A percentile compares a stretch with the other conserved stretches of the same genome.
Conservation (phyloP, 2,329 filamentous ascomycete species). For the Sporothrix inflata region DNA sequence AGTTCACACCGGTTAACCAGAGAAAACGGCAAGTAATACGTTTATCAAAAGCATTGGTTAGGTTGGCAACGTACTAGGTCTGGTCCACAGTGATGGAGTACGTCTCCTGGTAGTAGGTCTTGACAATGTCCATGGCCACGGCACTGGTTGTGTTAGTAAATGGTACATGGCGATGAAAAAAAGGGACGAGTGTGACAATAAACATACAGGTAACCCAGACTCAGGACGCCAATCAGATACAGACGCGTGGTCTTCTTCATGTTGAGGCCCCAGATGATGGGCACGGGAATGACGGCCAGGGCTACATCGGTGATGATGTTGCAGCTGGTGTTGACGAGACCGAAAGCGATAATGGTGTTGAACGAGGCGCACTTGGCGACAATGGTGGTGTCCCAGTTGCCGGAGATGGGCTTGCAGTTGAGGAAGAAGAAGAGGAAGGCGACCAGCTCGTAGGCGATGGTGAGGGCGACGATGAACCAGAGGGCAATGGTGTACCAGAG, state of each 20-base stretch:
- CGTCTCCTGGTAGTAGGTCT: constrained; percentile 44
- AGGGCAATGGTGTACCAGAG: constrained; percentile 37
- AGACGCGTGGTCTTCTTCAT: constrained; percentile 45
- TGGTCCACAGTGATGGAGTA: constrained; percentile 40
- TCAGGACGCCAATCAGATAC: constrained; percentile 47
- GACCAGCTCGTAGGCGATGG: constrained; percentile 34
- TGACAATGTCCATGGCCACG: constrained; percentile 46
- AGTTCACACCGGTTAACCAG: constrained; percentile 15
- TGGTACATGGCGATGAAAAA: neutral
- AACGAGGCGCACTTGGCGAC: constrained; percentile 33
- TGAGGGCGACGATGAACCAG: constrained; percentile 36
- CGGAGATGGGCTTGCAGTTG: constrained; percentile 35
- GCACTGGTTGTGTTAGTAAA: constrained; percentile 38
- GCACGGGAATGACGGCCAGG: constrained; percentile 48
- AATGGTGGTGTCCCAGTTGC: constrained; percentile 35
- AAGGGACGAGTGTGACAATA: neutral
- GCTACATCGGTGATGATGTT: constrained; percentile 50
- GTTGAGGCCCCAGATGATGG: constrained; percentile 48
- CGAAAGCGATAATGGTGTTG: constrained; percentile 40
- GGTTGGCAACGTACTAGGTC: constrained; percentile 39
- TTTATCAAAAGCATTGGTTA: neutral
- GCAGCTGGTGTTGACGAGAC: constrained; percentile 48
- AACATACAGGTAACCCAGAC: constrained; percentile 48
- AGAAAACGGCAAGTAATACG: constrained; percentile 21
- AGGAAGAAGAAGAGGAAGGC: constrained; percentile 36